Evolutionary conservation across 768 basidiomycete genomes (phyloP), one percentile per base, ranked within the genome.

Genomic region (Boletus rufocinnamomeus): DNA sequence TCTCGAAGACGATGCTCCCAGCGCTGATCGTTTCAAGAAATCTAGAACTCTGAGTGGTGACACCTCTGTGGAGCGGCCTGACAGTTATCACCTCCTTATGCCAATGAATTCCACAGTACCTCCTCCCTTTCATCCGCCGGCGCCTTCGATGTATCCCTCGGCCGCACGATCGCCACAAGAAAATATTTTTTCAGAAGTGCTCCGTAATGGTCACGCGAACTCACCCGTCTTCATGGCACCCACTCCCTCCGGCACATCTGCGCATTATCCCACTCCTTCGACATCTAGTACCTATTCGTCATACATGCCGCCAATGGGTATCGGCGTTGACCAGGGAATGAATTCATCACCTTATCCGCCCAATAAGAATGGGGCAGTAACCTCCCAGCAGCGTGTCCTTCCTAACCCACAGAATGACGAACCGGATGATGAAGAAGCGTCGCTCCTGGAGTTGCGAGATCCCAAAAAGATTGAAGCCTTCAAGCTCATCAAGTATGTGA

Each of bases 381-480:
- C 60, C 34, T 56, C 69, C 27, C 69, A 67, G 43, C 72, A 67
- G 16, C 73, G 73, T 28, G 51, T 66, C 16, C 60, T 63, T 38
- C 47, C 67, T 48, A 28, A 50, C n/a, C 10, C 75, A 46, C 67
- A 72, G 25, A 70, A 53, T 21, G 74, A 71, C 50, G 84, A 85
- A 23, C 79, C 80, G 21, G 73, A 81, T 3, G 84, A 88, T 27
- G 83, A 84, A 1, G 83, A 87, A 45, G 79, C 52, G 17, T 30
- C 84, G 37, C 8, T 64, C 9, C 21, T 65, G 38, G 71, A 72
- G 38, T 32, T 73, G 41, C 66, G 59, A 56, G 88, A 91, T 62
- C 86, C 89, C 2, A 89, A 88, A 69, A 85, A 82, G 68, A 78
- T 80, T 14, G 92, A 94, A 68, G 91, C 92, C 1, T 83, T 88